Percentiles rank a stretch among this genome's conserved stretches.
phyloP scores from a whole-genome alignment of 306 rosid genomes.

The Oemleria cerasiformis region DNA sequence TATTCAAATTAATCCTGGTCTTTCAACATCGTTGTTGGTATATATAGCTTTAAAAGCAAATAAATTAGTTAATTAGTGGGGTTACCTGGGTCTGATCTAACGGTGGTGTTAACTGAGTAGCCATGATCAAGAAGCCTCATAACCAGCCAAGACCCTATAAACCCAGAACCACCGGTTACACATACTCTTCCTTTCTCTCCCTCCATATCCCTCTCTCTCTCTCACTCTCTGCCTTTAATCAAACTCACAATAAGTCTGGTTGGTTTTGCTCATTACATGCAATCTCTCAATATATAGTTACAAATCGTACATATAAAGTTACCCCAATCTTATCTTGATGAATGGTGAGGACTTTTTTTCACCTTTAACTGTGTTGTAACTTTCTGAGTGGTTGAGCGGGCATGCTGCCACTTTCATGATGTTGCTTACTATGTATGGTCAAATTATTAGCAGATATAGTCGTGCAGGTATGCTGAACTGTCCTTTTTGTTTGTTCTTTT shows the following conservation, averaged over 20 bases:
- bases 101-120: conserved; percentile 43
- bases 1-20: too few species aligned
- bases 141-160: conserved; percentile 48
- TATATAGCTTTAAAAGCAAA: too few species aligned
- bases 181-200: conserved; percentile 38
- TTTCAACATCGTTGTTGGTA: too few species aligned
- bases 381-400: neutral
- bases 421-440: too few species aligned
- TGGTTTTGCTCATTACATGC: neutral
- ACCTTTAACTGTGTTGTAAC: neutral
- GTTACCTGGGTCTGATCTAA: conserved; percentile 43
- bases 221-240: neutral
- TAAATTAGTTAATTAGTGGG: neutral
- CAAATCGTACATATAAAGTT: too few species aligned
- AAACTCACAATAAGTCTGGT: neutral
- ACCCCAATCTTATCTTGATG: neutral
- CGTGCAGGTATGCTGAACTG: too few species aligned
- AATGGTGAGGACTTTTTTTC: neutral
- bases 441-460: too few species aligned
- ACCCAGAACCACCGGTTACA: conserved; percentile 56
- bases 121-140: conserved; percentile 49
- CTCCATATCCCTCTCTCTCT: conserved; percentile 24
- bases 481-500: too few species aligned
- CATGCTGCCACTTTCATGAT: neutral
- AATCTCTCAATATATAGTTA: too few species aligned